A percentile compares a stretch with the other conserved stretches of the same genome.
Conservation (phyloP, 2,329 filamentous ascomycete species). For the Phaeosphaeria sp. region DNA sequence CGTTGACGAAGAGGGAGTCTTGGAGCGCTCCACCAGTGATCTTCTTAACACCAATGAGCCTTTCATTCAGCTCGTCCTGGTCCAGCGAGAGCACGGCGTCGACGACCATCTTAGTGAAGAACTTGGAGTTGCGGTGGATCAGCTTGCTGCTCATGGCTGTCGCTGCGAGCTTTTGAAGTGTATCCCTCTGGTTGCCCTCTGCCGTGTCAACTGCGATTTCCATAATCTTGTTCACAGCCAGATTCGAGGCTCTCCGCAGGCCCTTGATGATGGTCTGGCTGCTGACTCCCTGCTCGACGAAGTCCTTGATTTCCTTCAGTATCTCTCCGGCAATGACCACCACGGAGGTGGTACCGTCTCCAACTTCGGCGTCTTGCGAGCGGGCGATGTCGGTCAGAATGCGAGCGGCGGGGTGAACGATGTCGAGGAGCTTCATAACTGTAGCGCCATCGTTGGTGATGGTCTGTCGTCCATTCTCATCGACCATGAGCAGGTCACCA, state of each 20-base stretch:
- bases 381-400: constrained; percentile 98
- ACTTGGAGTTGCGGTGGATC: constrained; percentile 94
- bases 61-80: constrained; percentile 96
- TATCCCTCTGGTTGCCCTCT: constrained; percentile 85
- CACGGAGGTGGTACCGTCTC: constrained; percentile 96
- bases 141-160: constrained; percentile 99
- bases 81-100: constrained; percentile 94
- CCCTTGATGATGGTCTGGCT: constrained; percentile 98
- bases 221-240: constrained; percentile 99
- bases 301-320: constrained; percentile 93
- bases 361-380: constrained; percentile 98
- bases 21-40: constrained; percentile 95
- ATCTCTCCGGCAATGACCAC: constrained; percentile 98
- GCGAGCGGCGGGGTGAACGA: constrained; percentile 94
- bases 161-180: constrained; percentile 83
- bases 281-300: constrained; percentile 96
- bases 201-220: constrained; percentile 90
- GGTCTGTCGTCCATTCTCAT: constrained; percentile 92
- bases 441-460: constrained; percentile 99
- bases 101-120: constrained; percentile 99
- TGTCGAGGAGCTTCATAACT: constrained; percentile 99
- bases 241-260: constrained; percentile 80
- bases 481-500: constrained; percentile 93
- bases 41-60: constrained; percentile 97
- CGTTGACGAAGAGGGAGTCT: constrained; percentile 95